A percentile compares a stretch with the other conserved stretches of the same genome.
These are phyloP conservation scores for Cercospora zeina DNA, from an alignment of 2,329 filamentous ascomycete species.

Conservation along the genomic window DNA sequence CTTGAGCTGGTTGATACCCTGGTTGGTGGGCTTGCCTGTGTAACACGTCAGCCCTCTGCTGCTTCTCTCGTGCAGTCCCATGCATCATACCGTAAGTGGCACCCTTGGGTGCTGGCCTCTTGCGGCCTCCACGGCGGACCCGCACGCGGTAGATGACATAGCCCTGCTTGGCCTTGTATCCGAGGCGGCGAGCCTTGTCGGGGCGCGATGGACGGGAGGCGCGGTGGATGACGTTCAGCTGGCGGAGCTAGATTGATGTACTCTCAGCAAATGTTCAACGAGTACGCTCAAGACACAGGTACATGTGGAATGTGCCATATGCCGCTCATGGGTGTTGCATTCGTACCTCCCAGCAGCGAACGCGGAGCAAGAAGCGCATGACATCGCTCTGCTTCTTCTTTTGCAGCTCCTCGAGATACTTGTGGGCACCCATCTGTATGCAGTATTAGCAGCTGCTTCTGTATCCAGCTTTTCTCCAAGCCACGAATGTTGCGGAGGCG, in stretches of 20 bases:
- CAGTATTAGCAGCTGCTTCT: constrained; percentile 26
- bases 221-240: constrained; percentile 99
- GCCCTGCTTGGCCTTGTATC: constrained; percentile 99
- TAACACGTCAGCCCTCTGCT: constrained; percentile 32
- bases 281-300: constrained; percentile 65
- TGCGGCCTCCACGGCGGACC: constrained; percentile 97
- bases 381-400: constrained; percentile 99
- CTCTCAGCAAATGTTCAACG: constrained; percentile 99
- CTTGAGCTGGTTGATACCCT: constrained; percentile 99
- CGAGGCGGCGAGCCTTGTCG: constrained; percentile 99
- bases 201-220: constrained; percentile 96
- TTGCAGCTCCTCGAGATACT: constrained; percentile 99
- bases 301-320: constrained; percentile 31
- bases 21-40: constrained; percentile 99
- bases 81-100: constrained; percentile 84
- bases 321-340: constrained; percentile 38
- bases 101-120: constrained; percentile 94
- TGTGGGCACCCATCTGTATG: constrained; percentile 93
- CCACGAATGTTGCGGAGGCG: constrained; percentile 9
- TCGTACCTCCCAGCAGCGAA: constrained; percentile 98
- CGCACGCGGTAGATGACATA: constrained; percentile 99
- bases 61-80: neutral
- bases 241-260: constrained; percentile 99
- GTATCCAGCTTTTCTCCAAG: constrained; percentile 8
- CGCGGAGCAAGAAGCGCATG: constrained; percentile 98